Evolutionary conservation across 2,329 filamentous ascomycete genomes (phyloP).

Genomic region (Cladosporium colombiae): DNA sequence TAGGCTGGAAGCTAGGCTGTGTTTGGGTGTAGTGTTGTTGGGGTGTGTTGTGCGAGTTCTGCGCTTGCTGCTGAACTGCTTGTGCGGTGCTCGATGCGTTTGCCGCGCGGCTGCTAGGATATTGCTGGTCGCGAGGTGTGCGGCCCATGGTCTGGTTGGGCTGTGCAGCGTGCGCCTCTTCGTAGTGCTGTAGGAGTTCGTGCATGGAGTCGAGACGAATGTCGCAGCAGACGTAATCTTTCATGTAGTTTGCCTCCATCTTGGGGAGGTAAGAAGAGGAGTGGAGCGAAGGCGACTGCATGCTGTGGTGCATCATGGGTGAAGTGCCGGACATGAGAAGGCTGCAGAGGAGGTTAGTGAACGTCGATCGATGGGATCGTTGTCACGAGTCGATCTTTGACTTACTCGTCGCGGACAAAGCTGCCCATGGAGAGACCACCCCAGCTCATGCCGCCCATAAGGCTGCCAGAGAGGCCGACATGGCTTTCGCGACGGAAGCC

Average conservation of each 20-base stretch:
- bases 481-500: slow-evolving; percentile 55
- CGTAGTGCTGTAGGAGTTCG: slow-evolving; percentile 93
- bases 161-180: slow-evolving; percentile 81
- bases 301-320: slow-evolving; percentile 51
- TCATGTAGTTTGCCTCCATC: slow-evolving; percentile 96
- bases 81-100: slow-evolving; percentile 39
- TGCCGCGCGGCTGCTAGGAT: slow-evolving; percentile 35
- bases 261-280: slow-evolving; percentile 96
- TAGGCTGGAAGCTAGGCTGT: slow-evolving; percentile 23
- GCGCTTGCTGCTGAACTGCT: slow-evolving; percentile 38
- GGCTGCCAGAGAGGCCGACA: slow-evolving; percentile 55
- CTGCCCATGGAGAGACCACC: slow-evolving; percentile 94
- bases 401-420: slow-evolving; percentile 98
- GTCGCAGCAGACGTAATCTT: slow-evolving; percentile 94
- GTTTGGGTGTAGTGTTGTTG: slow-evolving; percentile 25
- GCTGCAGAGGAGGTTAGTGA: slow-evolving; percentile 49
- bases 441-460: slow-evolving; percentile 88
- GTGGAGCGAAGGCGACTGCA: slow-evolving; percentile 88
- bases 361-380: slow-evolving; percentile 12
- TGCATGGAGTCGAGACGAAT: slow-evolving; percentile 87
- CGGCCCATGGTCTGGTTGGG: slow-evolving; percentile 43
- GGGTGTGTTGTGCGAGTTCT: slow-evolving; percentile 29
- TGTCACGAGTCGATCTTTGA: slow-evolving; percentile 33
- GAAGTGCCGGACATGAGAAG: slow-evolving; percentile 96
- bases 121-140: slow-evolving; percentile 41